phyloP scores from a whole-genome alignment of 2,329 filamentous ascomycete species.

The Bipolaris sorokiniana region DNA sequence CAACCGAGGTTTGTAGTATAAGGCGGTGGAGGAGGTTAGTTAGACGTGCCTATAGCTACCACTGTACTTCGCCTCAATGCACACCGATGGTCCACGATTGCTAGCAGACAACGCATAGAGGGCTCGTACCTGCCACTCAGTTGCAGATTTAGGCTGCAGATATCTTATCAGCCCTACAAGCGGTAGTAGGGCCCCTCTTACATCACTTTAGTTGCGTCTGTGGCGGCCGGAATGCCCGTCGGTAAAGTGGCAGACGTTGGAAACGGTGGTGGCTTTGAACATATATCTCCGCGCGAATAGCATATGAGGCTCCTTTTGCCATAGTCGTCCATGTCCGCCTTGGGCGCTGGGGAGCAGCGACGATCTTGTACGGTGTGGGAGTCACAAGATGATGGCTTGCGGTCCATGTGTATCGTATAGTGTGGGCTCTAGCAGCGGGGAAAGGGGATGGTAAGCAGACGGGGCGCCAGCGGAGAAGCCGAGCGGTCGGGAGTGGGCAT shows the following conservation, averaged over 20 bases:
- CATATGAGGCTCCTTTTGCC: neutral
- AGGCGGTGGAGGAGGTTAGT: neutral
- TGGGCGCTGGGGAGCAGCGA: neutral
- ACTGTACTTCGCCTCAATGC: neutral
- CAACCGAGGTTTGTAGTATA: neutral
- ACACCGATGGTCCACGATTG: neutral
- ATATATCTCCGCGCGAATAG: neutral
- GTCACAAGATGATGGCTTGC: neutral
- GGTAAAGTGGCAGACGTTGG: neutral
- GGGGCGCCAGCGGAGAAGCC: neutral
- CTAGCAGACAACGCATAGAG: neutral
- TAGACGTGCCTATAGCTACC: neutral
- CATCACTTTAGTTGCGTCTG: neutral
- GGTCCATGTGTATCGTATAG: neutral
- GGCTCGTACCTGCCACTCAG: neutral
- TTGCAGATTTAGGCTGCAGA: neutral
- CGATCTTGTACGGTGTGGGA: constrained; percentile 3
- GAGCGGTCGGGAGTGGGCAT: neutral
- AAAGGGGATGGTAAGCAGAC: neutral
- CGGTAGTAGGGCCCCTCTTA: neutral
- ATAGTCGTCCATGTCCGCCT: neutral
- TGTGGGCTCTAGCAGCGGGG: neutral
- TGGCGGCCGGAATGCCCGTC: neutral
- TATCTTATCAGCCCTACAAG: constrained; percentile 1
- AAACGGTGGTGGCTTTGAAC: neutral